Conservation (phyloP, 2,329 filamentous ascomycete genomes). For the Shiraia sp. region DNA sequence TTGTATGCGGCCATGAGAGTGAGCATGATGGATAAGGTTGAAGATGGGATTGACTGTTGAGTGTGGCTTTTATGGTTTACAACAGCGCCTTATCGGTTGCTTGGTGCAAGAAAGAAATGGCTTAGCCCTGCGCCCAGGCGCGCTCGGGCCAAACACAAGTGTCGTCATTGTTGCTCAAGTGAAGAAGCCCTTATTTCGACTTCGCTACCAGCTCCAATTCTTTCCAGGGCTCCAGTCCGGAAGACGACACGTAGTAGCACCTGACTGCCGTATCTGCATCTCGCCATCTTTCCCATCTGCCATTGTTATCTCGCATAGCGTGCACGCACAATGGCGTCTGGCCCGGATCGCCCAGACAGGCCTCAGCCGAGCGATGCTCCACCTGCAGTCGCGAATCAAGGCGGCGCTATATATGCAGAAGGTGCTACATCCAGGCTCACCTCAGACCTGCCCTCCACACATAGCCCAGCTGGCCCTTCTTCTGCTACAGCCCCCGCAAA, state of each 20-base stretch:
- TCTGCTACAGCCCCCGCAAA: conserved; percentile 44
- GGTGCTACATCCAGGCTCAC: conserved; percentile 14
- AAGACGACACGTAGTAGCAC: too few species aligned
- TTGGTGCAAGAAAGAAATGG: too few species aligned
- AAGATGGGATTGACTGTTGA: too few species aligned
- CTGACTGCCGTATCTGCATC: conserved; percentile 3
- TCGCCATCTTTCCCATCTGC: not conserved
- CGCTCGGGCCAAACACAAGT: not conserved
- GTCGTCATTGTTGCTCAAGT: not conserved
- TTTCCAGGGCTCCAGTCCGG: not conserved
- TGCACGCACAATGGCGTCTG: conserved; percentile 19
- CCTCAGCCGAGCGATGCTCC: conserved; percentile 8
- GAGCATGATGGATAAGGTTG: too few species aligned
- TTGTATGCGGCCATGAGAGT: not conserved
- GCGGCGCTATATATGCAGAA: conserved; percentile 17
- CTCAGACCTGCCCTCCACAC: conserved; percentile 4
- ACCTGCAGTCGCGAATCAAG: conserved; percentile 10
- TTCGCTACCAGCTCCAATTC: not conserved
- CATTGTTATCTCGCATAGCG: conserved; percentile 8
- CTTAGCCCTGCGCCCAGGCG: not conserved
- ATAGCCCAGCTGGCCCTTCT: conserved; percentile 10
- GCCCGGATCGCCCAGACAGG: conserved; percentile 13
- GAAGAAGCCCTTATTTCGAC: not conserved
- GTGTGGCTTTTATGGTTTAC: too few species aligned
- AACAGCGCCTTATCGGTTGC: too few species aligned